Evolutionary conservation across 805 yeast genomes (phyloP).

Genomic region (Pichia californica): DNA sequence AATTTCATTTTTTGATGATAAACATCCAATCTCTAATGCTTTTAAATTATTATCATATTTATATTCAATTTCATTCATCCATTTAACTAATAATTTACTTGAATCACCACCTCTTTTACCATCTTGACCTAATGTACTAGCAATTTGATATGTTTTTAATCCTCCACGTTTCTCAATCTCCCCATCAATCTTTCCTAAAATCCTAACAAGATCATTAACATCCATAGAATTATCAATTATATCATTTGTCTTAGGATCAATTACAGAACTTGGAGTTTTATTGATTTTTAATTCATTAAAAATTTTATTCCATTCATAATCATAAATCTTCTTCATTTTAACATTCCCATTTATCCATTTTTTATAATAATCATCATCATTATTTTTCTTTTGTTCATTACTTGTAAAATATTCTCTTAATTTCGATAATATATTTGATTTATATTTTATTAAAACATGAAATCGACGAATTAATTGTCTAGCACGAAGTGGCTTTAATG

Average conservation of each 20-base stretch:
- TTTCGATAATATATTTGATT: constrained; percentile 32
- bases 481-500: constrained; percentile 63
- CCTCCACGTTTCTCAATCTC: constrained; percentile 71
- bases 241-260: constrained; percentile 5
- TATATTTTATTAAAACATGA: constrained; percentile 62
- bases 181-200: constrained; percentile 50
- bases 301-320: constrained; percentile 5
- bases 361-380: constrained; percentile 8
- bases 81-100: constrained; percentile 68
- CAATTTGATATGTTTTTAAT: constrained; percentile 69
- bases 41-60: too few species aligned
- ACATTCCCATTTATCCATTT: constrained; percentile 10
- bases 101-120: constrained; percentile 84
- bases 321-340: constrained; percentile 9
- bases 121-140: constrained; percentile 82
- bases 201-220: constrained; percentile 16
- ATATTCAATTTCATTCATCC: constrained; percentile 44
- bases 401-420: not conserved
- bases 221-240: constrained; percentile 2
- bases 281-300: constrained; percentile 19
- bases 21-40: constrained; percentile 81
- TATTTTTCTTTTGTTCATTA: not conserved
- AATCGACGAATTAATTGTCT: constrained; percentile 71
- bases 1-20: constrained; percentile 62
- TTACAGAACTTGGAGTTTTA: constrained; percentile 16